phyloP scores from a whole-genome alignment of 805 yeast genomes.

The Wickerhamomyces hampshirensis region DNA sequence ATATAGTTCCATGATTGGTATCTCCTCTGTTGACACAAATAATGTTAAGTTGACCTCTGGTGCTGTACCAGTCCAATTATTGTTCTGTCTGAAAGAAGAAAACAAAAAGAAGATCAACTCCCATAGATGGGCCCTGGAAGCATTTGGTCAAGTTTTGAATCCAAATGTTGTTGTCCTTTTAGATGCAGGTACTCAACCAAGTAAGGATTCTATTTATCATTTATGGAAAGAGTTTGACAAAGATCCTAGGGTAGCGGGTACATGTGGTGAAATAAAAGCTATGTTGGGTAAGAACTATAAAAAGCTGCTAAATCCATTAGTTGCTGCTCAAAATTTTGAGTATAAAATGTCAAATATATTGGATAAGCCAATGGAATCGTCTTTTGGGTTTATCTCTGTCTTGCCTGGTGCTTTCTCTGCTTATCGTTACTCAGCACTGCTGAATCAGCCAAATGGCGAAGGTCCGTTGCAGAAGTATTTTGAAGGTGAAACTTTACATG shows the following conservation, averaged over 20 bases:
- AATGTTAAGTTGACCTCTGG: conserved; percentile 65
- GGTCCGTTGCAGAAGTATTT: conserved; percentile 88
- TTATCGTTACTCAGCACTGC: conserved; percentile 77
- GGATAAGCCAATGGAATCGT: conserved; percentile 94
- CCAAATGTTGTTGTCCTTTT: conserved; percentile 81
- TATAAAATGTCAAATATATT: conserved; percentile 92
- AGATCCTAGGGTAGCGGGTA: conserved; percentile 85
- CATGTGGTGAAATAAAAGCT: conserved; percentile 95
- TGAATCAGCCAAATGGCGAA: conserved; percentile 60
- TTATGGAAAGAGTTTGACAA: conserved; percentile 82
- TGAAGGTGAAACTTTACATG: conserved; percentile 80
- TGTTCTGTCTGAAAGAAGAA: conserved; percentile 86
- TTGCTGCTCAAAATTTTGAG: conserved; percentile 96
- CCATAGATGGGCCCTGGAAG: conserved; percentile 95
- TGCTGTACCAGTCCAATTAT: conserved; percentile 76
- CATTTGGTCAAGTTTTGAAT: conserved; percentile 74
- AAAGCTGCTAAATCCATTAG: conserved; percentile 72
- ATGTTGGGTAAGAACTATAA: conserved; percentile 60
- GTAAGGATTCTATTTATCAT: conserved; percentile 76
- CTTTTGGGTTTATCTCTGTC: conserved; percentile 91
- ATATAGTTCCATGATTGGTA: conserved; percentile 88
- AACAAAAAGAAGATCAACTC: conserved; percentile 90
- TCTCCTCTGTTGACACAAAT: conserved; percentile 57
- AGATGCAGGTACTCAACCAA: conserved; percentile 95
- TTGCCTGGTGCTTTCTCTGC: conserved; percentile 97